phyloP scores from a whole-genome alignment of 306 rosid genomes.

The Glycine latifolia region DNA sequence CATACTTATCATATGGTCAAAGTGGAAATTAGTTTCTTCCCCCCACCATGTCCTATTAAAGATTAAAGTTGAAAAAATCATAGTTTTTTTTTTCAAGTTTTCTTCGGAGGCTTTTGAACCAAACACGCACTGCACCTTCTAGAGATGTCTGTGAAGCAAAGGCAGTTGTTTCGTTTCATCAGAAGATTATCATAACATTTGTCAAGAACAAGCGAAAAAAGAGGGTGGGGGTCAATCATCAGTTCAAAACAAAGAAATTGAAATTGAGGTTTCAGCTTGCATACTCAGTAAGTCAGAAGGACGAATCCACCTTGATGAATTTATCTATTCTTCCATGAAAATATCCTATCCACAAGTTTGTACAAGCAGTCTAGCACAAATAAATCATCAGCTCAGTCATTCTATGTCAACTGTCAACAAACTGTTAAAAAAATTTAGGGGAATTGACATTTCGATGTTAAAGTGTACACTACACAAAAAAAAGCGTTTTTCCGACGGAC shows the following conservation, averaged over 20 bases:
- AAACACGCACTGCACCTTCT: constrained; percentile 1
- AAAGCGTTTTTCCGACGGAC: too few relatives aligned
- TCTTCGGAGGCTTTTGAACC: not conserved
- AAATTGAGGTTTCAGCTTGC: not conserved
- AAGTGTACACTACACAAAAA: too few relatives aligned
- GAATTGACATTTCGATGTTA: constrained; percentile 29
- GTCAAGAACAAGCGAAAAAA: not conserved
- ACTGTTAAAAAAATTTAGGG: not conserved
- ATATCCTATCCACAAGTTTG: constrained; percentile 1
- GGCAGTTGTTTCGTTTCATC: not conserved
- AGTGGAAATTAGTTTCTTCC: constrained; percentile 8
- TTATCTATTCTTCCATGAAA: not conserved
- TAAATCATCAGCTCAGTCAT: not conserved
- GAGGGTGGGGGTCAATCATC: too few relatives aligned
- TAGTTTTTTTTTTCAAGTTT: not conserved
- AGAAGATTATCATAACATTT: not conserved
- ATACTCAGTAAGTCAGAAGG: not conserved
- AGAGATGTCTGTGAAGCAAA: not conserved
- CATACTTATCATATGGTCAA: not conserved
- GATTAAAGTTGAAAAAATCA: not conserved
- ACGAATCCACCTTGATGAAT: not conserved
- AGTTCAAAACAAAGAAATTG: not conserved
- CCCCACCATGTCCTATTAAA: not conserved
- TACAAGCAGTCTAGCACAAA: not conserved
- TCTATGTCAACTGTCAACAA: not conserved